Conservation (phyloP, 2,329 filamentous ascomycete genomes). For the Verticillium alfalfae region DNA sequence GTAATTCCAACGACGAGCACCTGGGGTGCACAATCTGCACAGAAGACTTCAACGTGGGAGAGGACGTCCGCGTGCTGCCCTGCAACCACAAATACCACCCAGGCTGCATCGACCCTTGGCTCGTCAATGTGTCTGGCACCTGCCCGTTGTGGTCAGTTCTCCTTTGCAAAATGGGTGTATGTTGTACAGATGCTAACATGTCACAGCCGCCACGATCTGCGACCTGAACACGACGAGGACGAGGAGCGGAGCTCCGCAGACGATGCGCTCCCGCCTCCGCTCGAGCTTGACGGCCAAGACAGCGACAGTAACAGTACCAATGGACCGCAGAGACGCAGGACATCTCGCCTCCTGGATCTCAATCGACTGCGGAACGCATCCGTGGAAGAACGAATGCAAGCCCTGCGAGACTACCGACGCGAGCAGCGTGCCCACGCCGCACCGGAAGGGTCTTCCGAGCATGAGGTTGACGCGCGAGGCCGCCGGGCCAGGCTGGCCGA, state of each 20-base stretch:
- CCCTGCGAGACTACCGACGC: conserved; percentile 43
- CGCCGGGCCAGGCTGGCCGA: conserved; percentile 39
- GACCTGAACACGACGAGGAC: conserved; percentile 27
- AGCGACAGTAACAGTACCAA: conserved; percentile 20
- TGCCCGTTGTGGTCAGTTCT: conserved; percentile 61
- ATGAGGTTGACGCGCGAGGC: conserved; percentile 25
- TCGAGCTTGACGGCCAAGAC: conserved; percentile 31
- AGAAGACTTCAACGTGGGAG: conserved; percentile 61
- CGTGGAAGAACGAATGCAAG: conserved; percentile 56
- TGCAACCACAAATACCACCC: conserved; percentile 66
- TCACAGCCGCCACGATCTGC: conserved; percentile 48
- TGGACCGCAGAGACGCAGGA: conserved; percentile 31
- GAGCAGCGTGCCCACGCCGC: conserved; percentile 23
- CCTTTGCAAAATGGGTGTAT: not conserved
- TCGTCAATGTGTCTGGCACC: conserved; percentile 64
- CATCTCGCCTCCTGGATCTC: conserved; percentile 50
- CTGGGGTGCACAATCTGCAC: conserved; percentile 64
- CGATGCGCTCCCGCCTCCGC: conserved; percentile 30
- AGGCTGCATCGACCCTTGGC: conserved; percentile 63
- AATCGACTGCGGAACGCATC: conserved; percentile 53
- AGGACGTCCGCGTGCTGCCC: conserved; percentile 63
- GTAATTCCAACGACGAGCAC: conserved; percentile 25
- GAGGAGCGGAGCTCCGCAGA: conserved; percentile 12
- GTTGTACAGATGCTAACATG: conserved; percentile 10
- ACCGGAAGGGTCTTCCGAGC: conserved; percentile 19